These are phyloP conservation scores for Phalaenopsis equestris DNA, from an alignment of 106 monocot genomes.

Conservation along the genomic window DNA sequence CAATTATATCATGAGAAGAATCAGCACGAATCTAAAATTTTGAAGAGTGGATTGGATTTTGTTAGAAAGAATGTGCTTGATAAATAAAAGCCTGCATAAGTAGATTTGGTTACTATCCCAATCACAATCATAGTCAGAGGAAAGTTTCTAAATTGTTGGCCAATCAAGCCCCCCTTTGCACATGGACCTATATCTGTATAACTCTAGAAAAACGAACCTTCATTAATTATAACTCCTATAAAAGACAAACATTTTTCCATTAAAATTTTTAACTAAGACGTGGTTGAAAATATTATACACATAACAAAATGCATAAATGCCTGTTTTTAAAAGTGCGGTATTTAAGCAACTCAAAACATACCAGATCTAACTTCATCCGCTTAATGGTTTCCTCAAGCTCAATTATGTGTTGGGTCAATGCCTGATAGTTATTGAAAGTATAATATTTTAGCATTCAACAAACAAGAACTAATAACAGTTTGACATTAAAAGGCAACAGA, in stretches of 20 bases:
- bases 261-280: not conserved
- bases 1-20: not conserved
- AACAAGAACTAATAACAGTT: not conserved
- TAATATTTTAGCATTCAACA: constrained; percentile 1
- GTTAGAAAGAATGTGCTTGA: not conserved
- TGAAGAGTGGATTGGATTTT: not conserved
- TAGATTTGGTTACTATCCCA: not conserved
- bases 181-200: not conserved
- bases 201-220: not conserved
- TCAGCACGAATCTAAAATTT: not conserved
- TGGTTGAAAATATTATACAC: not conserved
- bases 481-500: not conserved
- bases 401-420: constrained; percentile 65
- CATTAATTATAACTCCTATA: not conserved
- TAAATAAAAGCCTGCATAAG: not conserved
- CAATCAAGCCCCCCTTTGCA: not conserved
- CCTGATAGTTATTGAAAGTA: constrained; percentile 29
- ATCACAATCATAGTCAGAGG: not conserved
- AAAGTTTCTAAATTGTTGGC: not conserved
- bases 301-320: not conserved
- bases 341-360: constrained; percentile 13
- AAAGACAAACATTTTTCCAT: not conserved
- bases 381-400: constrained; percentile 44
- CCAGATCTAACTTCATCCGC: constrained; percentile 60
- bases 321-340: not conserved